These are phyloP conservation scores for Dactylonectria estremocensis DNA, from an alignment of 2,329 filamentous ascomycete genomes.

Conservation along the genomic window DNA sequence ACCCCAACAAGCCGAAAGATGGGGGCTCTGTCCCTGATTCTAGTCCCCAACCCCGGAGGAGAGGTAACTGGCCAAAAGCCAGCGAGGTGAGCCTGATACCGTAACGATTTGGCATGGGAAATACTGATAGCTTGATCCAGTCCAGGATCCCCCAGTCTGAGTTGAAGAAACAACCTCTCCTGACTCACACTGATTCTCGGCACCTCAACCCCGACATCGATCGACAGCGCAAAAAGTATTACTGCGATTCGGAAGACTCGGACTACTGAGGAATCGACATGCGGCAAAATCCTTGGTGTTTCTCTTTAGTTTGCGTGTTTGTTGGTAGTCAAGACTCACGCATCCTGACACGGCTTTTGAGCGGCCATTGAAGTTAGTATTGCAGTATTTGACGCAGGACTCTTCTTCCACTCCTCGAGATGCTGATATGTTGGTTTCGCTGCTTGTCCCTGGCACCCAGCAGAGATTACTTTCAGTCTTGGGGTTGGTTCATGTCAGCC, in stretches of 20 bases:
- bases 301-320: neutral
- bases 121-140: constrained; percentile 23
- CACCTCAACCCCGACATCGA: constrained; percentile 37
- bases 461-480: neutral
- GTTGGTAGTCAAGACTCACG: neutral
- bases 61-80: constrained; percentile 46
- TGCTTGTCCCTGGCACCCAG: too few species aligned
- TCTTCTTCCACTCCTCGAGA: neutral
- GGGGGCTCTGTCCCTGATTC: constrained; percentile 20
- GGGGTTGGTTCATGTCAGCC: neutral
- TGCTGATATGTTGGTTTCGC: neutral
- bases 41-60: constrained; percentile 11
- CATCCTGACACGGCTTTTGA: neutral
- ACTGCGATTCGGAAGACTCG: constrained; percentile 45
- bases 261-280: constrained; percentile 28
- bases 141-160: constrained; percentile 37
- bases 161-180: constrained; percentile 32
- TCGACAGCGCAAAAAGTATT: constrained; percentile 35
- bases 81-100: constrained; percentile 32
- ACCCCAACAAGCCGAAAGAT: constrained; percentile 27
- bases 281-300: neutral
- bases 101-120: neutral
- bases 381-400: neutral
- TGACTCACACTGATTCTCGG: constrained; percentile 23
- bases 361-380: neutral